Evolutionary conservation across 176 grass and related monocot species (phyloP), one percentile per base, ranked within the genome.

Genomic region (Aegilops longissima): DNA sequence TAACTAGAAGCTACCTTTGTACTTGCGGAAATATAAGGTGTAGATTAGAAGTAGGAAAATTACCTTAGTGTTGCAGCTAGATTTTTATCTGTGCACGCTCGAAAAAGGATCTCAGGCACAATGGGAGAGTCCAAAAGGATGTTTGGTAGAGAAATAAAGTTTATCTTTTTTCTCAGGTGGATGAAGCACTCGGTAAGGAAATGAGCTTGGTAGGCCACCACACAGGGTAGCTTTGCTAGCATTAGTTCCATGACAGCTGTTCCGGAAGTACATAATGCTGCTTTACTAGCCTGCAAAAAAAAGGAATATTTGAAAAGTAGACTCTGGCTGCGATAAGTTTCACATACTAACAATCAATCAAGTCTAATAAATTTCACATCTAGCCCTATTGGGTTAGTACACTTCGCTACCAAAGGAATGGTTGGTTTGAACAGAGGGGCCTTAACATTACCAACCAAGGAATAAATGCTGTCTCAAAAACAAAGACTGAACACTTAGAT

Each of bases 171-270:
- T 67, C 86, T 98, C 79, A 91, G 40, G 35, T 85, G 76, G 73
- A 98, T 93, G n/a, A 98, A 84, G 59, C 84, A 96, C 86, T 98
- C 92, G 14, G 96, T 98, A 73, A 98, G 87, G 38, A 93, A 81
- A 92, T 98, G 93, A 88, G 96, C 92, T 84, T 66, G 86, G 83
- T 98, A 96, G 80, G 96, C 88, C 84, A 98, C 96, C 24, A 96
- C 87, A 86, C 88, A 93, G 27, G 96, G 92, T 76, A 98, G 61
- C 75, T 89, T 91, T 39, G 92, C 90, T 62, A 98, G 62, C 86
- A 90, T 91, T 62, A 96, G 80, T 83, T 98, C 97, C 94, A 96
- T 94, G 80, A 98, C 97, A 84, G 92, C 92, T 73, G 94, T 92
- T 82, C 97, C 96, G 8, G 90, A 98, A 88, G 94, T 94, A 86